Evolutionary conservation across 2,329 filamentous ascomycete species (phyloP).

Genomic region (Fusarium multiceps): DNA sequence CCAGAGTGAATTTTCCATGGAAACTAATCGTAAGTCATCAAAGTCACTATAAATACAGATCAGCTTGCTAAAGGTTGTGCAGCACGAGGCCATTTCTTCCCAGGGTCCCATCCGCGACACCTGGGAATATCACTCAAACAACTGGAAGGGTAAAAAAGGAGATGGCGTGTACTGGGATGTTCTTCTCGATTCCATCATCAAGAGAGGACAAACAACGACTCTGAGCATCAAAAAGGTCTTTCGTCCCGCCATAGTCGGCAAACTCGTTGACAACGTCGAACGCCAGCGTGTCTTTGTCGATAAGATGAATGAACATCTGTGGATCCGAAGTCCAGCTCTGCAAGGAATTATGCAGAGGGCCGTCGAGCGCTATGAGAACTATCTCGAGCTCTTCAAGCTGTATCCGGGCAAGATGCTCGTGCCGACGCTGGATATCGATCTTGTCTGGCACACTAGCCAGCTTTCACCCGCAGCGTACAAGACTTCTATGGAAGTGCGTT

Average conservation of each 20-base stretch:
- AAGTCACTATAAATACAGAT: fast-evolving
- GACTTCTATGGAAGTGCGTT: conserved; percentile 16
- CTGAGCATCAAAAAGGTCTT: background rate
- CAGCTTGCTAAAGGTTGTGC: background rate
- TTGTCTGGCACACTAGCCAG: conserved; percentile 58
- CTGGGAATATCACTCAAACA: conserved; percentile 16
- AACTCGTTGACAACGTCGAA: conserved; percentile 28
- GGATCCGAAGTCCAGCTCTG: conserved; percentile 52
- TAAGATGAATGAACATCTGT: conserved; percentile 54
- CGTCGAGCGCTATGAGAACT: conserved; percentile 52
- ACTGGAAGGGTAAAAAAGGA: conserved; percentile 1
- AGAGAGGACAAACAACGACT: background rate
- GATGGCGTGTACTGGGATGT: background rate
- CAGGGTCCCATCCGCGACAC: conserved; percentile 24
- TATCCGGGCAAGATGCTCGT: conserved; percentile 52
- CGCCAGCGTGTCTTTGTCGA: conserved; percentile 53
- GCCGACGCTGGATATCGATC: conserved; percentile 55
- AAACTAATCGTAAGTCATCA: conserved; percentile 17
- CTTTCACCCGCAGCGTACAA: conserved; percentile 48
- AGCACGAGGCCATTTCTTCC: conserved; percentile 31
- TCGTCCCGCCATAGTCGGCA: background rate
- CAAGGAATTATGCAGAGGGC: conserved; percentile 51
- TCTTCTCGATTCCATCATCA: conserved; percentile 11
- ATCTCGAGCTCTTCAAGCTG: conserved; percentile 51
- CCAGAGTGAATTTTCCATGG: conserved; percentile 31